Conservation (phyloP, 2,329 filamentous ascomycete genomes). For the Fusarium lateritium region DNA sequence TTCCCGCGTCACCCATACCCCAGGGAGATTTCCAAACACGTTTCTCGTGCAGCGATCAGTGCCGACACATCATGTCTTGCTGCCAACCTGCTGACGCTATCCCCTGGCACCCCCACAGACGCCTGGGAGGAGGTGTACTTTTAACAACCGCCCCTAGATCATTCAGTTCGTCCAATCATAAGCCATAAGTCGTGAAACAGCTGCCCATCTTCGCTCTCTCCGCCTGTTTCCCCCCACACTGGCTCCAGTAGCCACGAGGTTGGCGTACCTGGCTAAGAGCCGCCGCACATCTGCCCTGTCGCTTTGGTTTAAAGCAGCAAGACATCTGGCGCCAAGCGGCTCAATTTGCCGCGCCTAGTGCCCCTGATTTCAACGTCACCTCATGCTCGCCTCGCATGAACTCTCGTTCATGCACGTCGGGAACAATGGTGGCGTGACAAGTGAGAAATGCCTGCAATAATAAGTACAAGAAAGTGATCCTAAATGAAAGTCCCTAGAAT, state of each 20-base stretch:
- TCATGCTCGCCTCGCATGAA: conserved; percentile 46
- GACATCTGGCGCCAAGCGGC: conserved; percentile 57
- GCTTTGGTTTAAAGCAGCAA: conserved; percentile 59
- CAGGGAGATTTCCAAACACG: conserved; percentile 33
- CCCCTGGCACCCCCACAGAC: conserved; percentile 47
- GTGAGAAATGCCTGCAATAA: conserved; percentile 31
- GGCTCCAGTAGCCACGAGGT: conserved; percentile 46
- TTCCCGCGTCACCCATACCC: conserved; percentile 47
- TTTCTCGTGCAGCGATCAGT: conserved; percentile 43
- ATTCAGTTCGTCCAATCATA: conserved; percentile 66
- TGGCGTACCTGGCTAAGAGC: conserved; percentile 47
- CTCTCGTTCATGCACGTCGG: conserved; percentile 41
- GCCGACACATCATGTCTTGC: conserved; percentile 45
- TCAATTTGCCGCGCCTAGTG: conserved; percentile 54
- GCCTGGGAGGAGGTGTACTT: conserved; percentile 61
- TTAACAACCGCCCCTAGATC: conserved; percentile 56
- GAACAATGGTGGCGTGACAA: conserved; percentile 40
- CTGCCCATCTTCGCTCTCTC: conserved; percentile 46
- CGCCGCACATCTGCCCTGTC: conserved; percentile 48
- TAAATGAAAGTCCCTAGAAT: conserved; percentile 38
- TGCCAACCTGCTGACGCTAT: conserved; percentile 42
- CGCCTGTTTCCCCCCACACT: conserved; percentile 43
- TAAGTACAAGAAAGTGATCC: conserved; percentile 32
- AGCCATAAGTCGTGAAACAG: conserved; percentile 65
- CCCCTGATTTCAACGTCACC: conserved; percentile 51